Evolutionary conservation across 805 yeast genomes (phyloP), one percentile per base, ranked within the genome.

Genomic region (Metschnikowia hibisci): DNA sequence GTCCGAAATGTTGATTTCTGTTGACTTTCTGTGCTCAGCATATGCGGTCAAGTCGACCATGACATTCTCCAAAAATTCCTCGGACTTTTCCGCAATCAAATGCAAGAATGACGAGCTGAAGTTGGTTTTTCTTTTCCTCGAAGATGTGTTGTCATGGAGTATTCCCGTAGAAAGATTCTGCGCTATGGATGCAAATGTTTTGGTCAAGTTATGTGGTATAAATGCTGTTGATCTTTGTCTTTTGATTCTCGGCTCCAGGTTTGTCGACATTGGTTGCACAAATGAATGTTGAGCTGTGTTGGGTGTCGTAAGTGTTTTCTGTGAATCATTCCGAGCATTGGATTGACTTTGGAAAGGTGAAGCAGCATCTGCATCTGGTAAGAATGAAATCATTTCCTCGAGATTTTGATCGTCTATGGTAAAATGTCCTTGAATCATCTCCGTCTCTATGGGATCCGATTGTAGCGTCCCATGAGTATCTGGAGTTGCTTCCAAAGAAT

Each of bases 31-130:
- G 48, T 69, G 75, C 7, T 44, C 45, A 12, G 72, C 67, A 50
- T 65, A 69, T 3, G 68, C 69, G 28, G 55, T 56, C 41, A 69
- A 52, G 43, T 69, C 73, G 3, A 40, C 28, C 49, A 66, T 55
- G n/a, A 69, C 39, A 14, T 55, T 55, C 27, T 43, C 46, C 22
- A 69, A 45, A 43, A 69, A 69, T 25, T 54, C 54, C 29, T 61
- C 62, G 0, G 73, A 63, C 41, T 59, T 61, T 12, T 46, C 47
- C 25, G 61, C 64, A 20, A 69, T 52, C 10, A 50, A 45, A 6
- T 50, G 45, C 18, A 53, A 44, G 0, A 57, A 34, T 4, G 56
- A 57, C 2, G 44, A 34, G 12, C 52, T 34, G 0, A 55, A 36
- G 4, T 18, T 41, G 23, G 13, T 16, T 15, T 35, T 44, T 22